Evolutionary conservation across 257 asterid species (phyloP).

Genomic region (Petunia axillaris): DNA sequence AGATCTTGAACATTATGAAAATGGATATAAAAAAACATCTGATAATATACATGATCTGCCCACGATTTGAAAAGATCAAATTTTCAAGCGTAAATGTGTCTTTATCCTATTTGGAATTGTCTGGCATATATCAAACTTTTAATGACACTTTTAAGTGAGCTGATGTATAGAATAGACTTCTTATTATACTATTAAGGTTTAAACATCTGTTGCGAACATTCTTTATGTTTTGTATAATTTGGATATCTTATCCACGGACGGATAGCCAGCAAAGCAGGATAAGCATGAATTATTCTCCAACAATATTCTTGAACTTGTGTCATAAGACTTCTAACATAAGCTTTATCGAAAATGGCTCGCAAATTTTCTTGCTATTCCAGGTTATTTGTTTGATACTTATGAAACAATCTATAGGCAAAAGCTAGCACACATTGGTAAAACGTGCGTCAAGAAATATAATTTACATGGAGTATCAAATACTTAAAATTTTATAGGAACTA

Average conservation of each 20-base stretch:
- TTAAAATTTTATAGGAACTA: not conserved
- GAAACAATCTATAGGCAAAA: no score
- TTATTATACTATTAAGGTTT: not conserved
- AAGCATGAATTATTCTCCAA: not conserved
- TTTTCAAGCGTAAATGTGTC: not conserved
- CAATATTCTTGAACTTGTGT: not conserved
- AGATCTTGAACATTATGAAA: not conserved
- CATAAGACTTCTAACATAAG: not conserved
- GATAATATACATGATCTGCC: not conserved
- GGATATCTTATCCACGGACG: not conserved
- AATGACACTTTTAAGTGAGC: not conserved
- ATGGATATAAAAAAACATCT: not conserved
- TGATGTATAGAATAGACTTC: not conserved
- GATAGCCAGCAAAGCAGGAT: slow-evolving; percentile 7
- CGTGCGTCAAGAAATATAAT: not conserved
- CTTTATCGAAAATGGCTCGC: not conserved
- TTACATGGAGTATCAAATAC: not conserved
- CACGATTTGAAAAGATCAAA: not conserved
- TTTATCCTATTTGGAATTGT: not conserved
- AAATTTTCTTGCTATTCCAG: no score
- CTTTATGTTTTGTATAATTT: not conserved
- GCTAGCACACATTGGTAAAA: no score
- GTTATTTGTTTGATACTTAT: no score
- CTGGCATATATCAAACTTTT: not conserved
- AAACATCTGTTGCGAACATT: not conserved